Percentiles rank a stretch among this genome's conserved stretches.
These are phyloP conservation scores for Cucurbita ficifolia DNA, from an alignment of 306 rosid genomes.

Conservation along the genomic window DNA sequence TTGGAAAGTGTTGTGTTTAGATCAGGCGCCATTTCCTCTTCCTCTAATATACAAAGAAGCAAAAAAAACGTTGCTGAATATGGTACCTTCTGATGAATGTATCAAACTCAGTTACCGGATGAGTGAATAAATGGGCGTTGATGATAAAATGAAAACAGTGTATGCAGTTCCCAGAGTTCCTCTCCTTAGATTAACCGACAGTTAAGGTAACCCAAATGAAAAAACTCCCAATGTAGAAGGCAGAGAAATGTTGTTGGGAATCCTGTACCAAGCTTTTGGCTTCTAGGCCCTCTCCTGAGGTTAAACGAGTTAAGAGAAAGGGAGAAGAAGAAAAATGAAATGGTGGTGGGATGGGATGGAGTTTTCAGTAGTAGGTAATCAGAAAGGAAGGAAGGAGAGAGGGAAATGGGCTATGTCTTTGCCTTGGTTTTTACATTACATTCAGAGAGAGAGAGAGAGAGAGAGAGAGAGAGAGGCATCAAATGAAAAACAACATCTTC, in stretches of 20 bases:
- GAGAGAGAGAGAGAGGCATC: neutral
- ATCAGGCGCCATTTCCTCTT: conserved; percentile 49
- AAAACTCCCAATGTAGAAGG: neutral
- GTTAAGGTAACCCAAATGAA: neutral
- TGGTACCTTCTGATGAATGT: neutral
- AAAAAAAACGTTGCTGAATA: conserved; percentile 18
- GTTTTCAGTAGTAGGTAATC: conserved; percentile 68
- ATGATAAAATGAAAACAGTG: neutral
- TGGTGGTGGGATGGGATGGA: conserved; percentile 27
- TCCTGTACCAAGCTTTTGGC: neutral
- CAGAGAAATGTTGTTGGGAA: neutral
- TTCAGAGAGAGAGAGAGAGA: neutral
- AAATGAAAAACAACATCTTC: neutral
- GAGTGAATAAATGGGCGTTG: neutral
- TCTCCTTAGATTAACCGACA: neutral
- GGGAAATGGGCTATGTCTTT: neutral
- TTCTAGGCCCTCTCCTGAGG: neutral
- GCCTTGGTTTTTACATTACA: conserved; percentile 3
- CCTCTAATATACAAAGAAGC: conserved; percentile 8
- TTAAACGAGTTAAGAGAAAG: neutral
- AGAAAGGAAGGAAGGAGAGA: conserved; percentile 11
- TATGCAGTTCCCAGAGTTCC: neutral
- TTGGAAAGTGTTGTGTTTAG: conserved; percentile 47
- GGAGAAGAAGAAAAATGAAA: neutral
- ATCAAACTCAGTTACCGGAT: conserved; percentile 2